Evolutionary conservation across 345 rosid species (phyloP).

Genomic region (Odontarrhena argentea): DNA sequence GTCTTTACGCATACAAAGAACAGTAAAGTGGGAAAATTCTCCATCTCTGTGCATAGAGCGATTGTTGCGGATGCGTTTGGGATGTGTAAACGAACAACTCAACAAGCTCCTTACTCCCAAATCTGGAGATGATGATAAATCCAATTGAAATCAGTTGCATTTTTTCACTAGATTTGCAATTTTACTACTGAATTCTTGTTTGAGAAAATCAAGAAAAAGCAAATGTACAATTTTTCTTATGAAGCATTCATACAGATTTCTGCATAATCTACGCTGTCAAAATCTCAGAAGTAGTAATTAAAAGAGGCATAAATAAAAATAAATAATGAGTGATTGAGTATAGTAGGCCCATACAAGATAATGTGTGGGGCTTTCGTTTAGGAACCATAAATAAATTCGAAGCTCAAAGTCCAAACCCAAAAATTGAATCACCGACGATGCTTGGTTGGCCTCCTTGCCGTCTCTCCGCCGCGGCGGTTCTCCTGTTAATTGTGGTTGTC

Average conservation of each 20-base stretch:
- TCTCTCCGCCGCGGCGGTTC: conserved; percentile 17
- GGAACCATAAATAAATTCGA: no score
- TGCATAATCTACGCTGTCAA: no score
- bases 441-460: conserved; percentile 24
- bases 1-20: neutral
- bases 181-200: no score
- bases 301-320: no score
- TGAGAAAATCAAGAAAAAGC: no score
- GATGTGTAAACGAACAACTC: conserved; percentile 85
- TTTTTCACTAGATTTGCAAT: neutral
- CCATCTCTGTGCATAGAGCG: conserved; percentile 40
- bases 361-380: no score
- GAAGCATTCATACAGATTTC: no score
- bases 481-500: conserved; percentile 30
- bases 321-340: no score
- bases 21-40: neutral
- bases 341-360: no score
- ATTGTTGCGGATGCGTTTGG: conserved; percentile 99
- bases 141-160: conserved; percentile 21
- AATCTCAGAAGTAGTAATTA: no score
- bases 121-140: conserved; percentile 30
- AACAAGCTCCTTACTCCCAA: conserved; percentile 47
- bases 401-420: neutral
- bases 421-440: conserved; percentile 24
- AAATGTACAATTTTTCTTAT: no score